Evolutionary conservation across 148 eudicot species (phyloP).

Genomic region (Pouteria glomerata): DNA sequence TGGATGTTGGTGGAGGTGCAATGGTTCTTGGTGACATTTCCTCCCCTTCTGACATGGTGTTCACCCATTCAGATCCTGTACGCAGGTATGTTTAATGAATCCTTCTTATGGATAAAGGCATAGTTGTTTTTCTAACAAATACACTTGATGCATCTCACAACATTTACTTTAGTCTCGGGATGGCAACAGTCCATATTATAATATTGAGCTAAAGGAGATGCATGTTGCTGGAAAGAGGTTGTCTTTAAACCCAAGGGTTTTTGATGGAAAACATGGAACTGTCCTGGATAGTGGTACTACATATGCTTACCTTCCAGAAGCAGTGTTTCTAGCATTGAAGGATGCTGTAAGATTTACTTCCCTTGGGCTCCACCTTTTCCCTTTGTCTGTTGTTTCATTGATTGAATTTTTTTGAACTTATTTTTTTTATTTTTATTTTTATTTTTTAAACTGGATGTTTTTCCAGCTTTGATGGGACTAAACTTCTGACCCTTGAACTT

Average conservation of each 20-base stretch:
- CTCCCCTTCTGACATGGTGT: slow-evolving; percentile 71
- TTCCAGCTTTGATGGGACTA: too few species aligned
- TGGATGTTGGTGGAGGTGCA: slow-evolving; percentile 93
- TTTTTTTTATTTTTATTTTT: not conserved
- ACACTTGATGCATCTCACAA: slow-evolving; percentile 76
- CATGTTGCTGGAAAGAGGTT: slow-evolving; percentile 81
- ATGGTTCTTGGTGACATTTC: slow-evolving; percentile 94
- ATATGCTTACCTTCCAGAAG: slow-evolving; percentile 84
- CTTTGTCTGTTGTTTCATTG: not conserved
- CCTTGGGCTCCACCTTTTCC: not conserved
- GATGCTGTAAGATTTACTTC: slow-evolving; percentile 61
- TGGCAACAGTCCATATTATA: slow-evolving; percentile 98
- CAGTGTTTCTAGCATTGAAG: slow-evolving; percentile 74
- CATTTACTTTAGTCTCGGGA: slow-evolving; percentile 96
- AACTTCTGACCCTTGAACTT: not conserved
- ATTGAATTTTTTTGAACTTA: too few species aligned
- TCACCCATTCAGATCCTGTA: slow-evolving; percentile 65
- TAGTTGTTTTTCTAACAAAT: slow-evolving; percentile 36
- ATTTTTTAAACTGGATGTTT: too few species aligned
- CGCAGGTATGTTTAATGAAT: slow-evolving; percentile 67
- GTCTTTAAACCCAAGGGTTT: slow-evolving; percentile 49
- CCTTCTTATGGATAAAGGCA: slow-evolving; percentile 14
- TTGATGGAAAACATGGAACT: slow-evolving; percentile 89
- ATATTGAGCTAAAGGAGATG: slow-evolving; percentile 81
- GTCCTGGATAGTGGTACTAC: slow-evolving; percentile 93